These are phyloP conservation scores for Artemisia tridentata DNA, from an alignment of 129 eudicot genomes.

Conservation along the genomic window DNA sequence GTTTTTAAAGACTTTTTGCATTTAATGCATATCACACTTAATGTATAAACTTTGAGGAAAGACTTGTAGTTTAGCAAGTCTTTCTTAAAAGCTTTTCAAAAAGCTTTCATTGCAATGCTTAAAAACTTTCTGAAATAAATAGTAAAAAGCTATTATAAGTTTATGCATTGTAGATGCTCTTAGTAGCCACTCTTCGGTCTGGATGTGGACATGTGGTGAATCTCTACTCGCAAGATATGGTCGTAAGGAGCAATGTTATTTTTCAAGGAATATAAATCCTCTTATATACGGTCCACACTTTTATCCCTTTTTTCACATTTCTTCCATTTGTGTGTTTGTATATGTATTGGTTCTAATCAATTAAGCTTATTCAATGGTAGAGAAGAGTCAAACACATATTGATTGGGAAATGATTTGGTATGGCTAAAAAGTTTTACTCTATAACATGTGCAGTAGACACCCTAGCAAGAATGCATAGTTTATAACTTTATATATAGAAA, in stretches of 20 bases:
- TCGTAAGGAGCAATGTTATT: not conserved
- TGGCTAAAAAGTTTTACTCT: not conserved
- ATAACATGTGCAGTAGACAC: not conserved
- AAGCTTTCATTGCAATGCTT: too few relatives aligned
- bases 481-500: too few relatives aligned
- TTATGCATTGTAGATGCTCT: too few relatives aligned
- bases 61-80: too few relatives aligned
- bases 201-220: conserved; percentile 28
- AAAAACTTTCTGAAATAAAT: too few relatives aligned
- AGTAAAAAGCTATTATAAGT: too few relatives aligned
- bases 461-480: too few relatives aligned
- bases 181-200: conserved; percentile 19
- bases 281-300: not conserved
- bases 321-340: not conserved
- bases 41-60: too few relatives aligned
- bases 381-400: not conserved
- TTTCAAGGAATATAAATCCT: not conserved
- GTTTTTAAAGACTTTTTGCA: too few relatives aligned
- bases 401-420: not conserved
- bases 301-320: not conserved
- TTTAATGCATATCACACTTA: too few relatives aligned
- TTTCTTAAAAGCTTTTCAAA: too few relatives aligned
- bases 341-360: too few relatives aligned
- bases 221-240: conserved; percentile 24
- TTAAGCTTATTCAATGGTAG: not conserved